These are phyloP conservation scores for Rhodotorula glutinis DNA, from an alignment of 1,284 basidiomycete species.

Conservation along the genomic window DNA sequence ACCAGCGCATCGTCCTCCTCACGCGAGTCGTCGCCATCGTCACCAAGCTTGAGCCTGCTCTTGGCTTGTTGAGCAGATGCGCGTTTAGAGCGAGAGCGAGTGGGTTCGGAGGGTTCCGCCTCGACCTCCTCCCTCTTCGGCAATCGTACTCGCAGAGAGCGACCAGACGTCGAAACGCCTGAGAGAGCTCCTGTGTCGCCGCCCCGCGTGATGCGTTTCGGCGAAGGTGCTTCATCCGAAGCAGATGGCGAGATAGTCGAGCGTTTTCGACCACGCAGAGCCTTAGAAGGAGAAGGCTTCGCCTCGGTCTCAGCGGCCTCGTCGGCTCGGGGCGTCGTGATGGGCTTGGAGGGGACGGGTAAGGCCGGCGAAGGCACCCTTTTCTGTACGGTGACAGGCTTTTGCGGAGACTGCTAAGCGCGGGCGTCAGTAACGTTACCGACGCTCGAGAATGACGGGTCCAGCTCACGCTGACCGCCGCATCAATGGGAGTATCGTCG, in stretches of 20 bases:
- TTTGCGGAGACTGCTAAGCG: too few relatives aligned
- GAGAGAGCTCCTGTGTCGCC: neutral
- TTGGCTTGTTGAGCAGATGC: constrained; percentile 19
- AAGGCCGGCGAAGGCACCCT: too few relatives aligned
- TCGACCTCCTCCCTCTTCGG: neutral
- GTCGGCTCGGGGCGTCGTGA: too few relatives aligned
- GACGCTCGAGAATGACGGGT: too few relatives aligned
- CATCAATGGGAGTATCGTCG: neutral
- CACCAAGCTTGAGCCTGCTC: neutral
- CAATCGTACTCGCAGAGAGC: neutral
- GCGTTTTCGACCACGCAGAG: neutral
- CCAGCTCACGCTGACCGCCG: too few relatives aligned
- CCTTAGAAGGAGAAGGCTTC: neutral
- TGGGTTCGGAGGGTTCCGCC: neutral
- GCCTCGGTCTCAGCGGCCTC: too few relatives aligned
- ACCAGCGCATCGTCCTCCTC: neutral
- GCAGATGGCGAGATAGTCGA: neutral
- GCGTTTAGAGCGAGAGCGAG: neutral
- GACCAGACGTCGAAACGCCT: neutral
- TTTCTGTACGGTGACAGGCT: too few relatives aligned
- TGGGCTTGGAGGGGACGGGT: too few relatives aligned
- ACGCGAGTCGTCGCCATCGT: neutral
- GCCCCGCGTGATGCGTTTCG: neutral
- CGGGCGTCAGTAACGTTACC: too few relatives aligned
- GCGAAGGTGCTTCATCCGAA: neutral